Conservation (phyloP, 805 yeast genomes). For the Zygotorulaspora florentina region DNA sequence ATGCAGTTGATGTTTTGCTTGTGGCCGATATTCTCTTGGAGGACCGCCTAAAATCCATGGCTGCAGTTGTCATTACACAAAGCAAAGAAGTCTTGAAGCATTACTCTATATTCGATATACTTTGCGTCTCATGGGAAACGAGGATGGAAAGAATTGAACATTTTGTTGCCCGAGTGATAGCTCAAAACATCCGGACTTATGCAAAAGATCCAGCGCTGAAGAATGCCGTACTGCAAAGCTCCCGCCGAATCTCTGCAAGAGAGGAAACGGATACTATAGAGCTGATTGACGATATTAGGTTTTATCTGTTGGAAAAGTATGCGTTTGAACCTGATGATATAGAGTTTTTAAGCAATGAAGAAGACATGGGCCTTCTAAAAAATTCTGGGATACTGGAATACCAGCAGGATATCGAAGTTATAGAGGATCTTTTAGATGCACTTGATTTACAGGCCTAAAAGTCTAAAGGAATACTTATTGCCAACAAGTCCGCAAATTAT, state of each 20-base stretch:
- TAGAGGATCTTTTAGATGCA: conserved; percentile 40
- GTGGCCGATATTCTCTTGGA: conserved; percentile 55
- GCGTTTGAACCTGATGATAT: conserved; percentile 30
- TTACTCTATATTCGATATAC: conserved; percentile 49
- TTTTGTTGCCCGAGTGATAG: conserved; percentile 54
- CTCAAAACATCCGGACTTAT: conserved; percentile 43
- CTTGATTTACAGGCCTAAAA: conserved; percentile 42
- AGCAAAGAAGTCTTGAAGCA: conserved; percentile 25
- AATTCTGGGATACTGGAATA: conserved; percentile 23
- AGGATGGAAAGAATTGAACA: conserved; percentile 62
- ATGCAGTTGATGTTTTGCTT: conserved; percentile 52
- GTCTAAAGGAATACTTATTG: not conserved
- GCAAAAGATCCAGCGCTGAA: conserved; percentile 38
- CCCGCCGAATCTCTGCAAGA: conserved; percentile 52
- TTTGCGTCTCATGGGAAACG: conserved; percentile 65
- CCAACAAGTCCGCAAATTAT: not conserved
- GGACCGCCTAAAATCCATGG: conserved; percentile 62
- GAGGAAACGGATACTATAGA: conserved; percentile 80
- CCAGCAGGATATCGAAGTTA: conserved; percentile 35
- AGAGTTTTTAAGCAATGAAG: conserved; percentile 22
- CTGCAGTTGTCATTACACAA: conserved; percentile 44
- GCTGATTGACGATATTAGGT: conserved; percentile 71
- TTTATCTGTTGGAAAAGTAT: conserved; percentile 42
- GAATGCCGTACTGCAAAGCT: conserved; percentile 42
- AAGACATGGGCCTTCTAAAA: conserved; percentile 17